Evolutionary conservation across 2,329 filamentous ascomycete species (phyloP).

Genomic region (Xylaria sp.): DNA sequence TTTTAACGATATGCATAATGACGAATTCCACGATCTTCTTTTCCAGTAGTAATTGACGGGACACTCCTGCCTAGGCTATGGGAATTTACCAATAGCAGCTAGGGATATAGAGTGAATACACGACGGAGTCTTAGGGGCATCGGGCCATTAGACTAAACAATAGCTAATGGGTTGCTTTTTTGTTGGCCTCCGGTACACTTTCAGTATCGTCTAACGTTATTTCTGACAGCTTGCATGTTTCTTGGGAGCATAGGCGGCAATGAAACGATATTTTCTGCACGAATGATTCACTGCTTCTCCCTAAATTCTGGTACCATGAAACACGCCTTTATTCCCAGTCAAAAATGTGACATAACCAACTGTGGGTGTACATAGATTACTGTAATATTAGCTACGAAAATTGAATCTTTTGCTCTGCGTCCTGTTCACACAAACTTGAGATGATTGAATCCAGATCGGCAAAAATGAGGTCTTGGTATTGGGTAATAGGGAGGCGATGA

Average conservation of each 20-base stretch:
- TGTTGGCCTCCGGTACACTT: conserved; percentile 12
- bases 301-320: background rate
- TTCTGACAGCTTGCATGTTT: conserved; percentile 2
- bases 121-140: conserved; percentile 18
- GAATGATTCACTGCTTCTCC: conserved; percentile 8
- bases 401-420: background rate
- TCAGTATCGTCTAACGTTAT: conserved; percentile 12
- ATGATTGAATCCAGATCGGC: background rate
- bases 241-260: conserved; percentile 19
- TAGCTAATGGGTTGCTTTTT: conserved; percentile 6
- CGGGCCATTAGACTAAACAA: conserved; percentile 1
- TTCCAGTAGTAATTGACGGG: conserved; percentile 20
- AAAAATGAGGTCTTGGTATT: background rate
- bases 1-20: conserved; percentile 22
- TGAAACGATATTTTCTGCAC: conserved; percentile 22
- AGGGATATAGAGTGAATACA: conserved; percentile 18
- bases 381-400: conserved; percentile 22
- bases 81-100: background rate
- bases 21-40: conserved; percentile 29
- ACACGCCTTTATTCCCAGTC: background rate
- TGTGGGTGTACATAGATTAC: conserved; percentile 23
- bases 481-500: background rate
- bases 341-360: background rate
- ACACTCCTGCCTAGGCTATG: conserved; percentile 6
- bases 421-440: too few species aligned